Evolutionary conservation across 495 filamentous ascomycete genomes (phyloP).

Genomic region (Jackrogersella multiformis): DNA sequence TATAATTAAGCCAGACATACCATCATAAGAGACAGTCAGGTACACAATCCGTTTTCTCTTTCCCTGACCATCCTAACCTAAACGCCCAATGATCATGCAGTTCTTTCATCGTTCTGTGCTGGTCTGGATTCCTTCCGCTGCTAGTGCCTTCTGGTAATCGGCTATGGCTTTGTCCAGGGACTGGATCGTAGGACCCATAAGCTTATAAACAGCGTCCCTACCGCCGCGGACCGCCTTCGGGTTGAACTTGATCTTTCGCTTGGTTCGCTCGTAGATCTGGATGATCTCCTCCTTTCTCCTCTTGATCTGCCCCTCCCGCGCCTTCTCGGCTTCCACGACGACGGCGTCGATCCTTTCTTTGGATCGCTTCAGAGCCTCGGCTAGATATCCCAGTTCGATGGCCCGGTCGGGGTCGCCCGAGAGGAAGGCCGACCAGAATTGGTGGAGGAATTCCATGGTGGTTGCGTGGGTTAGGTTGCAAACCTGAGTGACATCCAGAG

Average conservation of each 20-base stretch:
- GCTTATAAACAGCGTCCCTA: slow-evolving; percentile 73
- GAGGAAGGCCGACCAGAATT: slow-evolving; percentile 91
- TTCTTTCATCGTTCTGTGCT: slow-evolving; percentile 41
- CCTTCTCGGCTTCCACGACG: slow-evolving; percentile 78
- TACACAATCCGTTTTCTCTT: slow-evolving; percentile 10
- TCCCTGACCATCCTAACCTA: slow-evolving; percentile 2
- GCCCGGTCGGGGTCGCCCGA: slow-evolving; percentile 84
- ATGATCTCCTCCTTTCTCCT: slow-evolving; percentile 73
- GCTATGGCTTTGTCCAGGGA: slow-evolving; percentile 71
- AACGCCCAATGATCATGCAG: slow-evolving; percentile 24
- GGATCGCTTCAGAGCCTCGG: slow-evolving; percentile 78
- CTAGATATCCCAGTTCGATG: slow-evolving; percentile 75
- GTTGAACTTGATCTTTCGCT: slow-evolving; percentile 72
- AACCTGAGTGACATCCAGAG: slow-evolving; percentile 71
- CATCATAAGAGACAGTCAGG: background rate
- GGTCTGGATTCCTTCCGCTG: slow-evolving; percentile 62
- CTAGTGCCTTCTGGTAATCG: slow-evolving; percentile 71
- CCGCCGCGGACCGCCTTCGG: slow-evolving; percentile 75
- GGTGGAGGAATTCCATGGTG: slow-evolving; percentile 90
- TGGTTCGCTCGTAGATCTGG: slow-evolving; percentile 73
- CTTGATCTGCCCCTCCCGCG: slow-evolving; percentile 68
- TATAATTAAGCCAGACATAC: slow-evolving; percentile 11
- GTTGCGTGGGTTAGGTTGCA: slow-evolving; percentile 89
- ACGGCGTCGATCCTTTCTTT: slow-evolving; percentile 84
- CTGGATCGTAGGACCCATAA: slow-evolving; percentile 74